Percentiles rank a stretch among this genome's conserved stretches.
Conservation (phyloP, 1,139 yeast species). For the Yamadazyma atmosphaerica region DNA sequence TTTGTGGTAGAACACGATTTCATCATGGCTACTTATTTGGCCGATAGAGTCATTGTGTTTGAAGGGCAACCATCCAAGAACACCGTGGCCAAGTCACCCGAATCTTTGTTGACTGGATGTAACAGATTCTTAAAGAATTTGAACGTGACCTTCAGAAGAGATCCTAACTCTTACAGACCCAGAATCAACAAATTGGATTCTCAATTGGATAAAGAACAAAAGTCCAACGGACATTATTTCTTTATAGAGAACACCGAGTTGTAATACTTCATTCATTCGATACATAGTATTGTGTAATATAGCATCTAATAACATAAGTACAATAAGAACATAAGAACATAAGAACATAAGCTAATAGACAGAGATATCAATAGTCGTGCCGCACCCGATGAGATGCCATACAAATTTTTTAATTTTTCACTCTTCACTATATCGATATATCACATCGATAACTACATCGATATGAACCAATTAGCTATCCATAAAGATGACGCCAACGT, state of each 20-base stretch:
- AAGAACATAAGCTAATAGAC: too few relatives aligned
- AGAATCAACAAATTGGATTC: slow-evolving; percentile 96
- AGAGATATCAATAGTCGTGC: too few relatives aligned
- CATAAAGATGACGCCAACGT: slow-evolving; percentile 72
- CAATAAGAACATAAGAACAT: too few relatives aligned
- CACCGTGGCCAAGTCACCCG: slow-evolving; percentile 84
- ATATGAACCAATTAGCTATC: slow-evolving; percentile 52
- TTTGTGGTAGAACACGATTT: slow-evolving; percentile 99
- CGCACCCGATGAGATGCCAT: slow-evolving; percentile 2
- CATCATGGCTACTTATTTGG: slow-evolving; percentile 98
- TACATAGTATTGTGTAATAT: not conserved
- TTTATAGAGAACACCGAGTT: slow-evolving; percentile 70
- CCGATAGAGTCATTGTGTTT: slow-evolving; percentile 96
- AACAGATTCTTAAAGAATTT: slow-evolving; percentile 94
- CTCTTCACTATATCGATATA: not conserved
- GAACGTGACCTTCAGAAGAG: slow-evolving; percentile 98
- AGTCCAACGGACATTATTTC: slow-evolving; percentile 87
- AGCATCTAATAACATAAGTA: too few relatives aligned
- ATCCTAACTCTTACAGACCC: slow-evolving; percentile 96
- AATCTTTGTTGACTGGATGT: slow-evolving; percentile 93
- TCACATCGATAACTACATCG: not conserved
- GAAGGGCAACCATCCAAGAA: slow-evolving; percentile 90
- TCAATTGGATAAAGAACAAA: slow-evolving; percentile 98
- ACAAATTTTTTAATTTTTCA: not conserved
- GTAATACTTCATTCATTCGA: slow-evolving; percentile 11